phyloP scores from a whole-genome alignment of 2,329 filamentous ascomycete genomes.

The Scedosporium minutisporum region DNA sequence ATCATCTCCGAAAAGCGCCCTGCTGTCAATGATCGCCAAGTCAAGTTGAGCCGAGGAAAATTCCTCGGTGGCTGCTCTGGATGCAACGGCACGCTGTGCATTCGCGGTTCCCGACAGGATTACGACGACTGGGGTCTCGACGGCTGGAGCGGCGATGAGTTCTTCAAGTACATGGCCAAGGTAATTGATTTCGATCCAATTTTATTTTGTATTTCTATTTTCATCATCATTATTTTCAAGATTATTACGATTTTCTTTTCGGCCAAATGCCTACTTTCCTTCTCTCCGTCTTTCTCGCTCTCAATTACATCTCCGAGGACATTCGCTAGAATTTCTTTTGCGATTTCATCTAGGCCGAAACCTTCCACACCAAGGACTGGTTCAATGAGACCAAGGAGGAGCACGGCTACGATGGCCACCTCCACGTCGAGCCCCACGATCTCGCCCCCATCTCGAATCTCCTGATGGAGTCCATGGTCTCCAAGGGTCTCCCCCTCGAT shows the following conservation, averaged over 20 bases:
- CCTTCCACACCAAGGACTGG: conserved; percentile 48
- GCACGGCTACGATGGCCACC: conserved; percentile 41
- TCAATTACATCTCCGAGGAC: too few species aligned
- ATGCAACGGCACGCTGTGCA: conserved; percentile 38
- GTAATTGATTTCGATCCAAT: conserved; percentile 14
- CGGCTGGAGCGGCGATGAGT: too few species aligned
- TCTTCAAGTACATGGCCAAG: too few species aligned
- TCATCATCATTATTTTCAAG: too few species aligned
- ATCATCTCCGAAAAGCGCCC: conserved; percentile 30
- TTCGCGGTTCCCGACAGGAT: conserved; percentile 36
- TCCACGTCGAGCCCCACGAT: conserved; percentile 48
- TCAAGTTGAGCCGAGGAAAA: conserved; percentile 37
- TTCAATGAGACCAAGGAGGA: conserved; percentile 36
- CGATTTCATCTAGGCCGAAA: conserved; percentile 32
- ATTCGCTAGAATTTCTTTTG: background rate
- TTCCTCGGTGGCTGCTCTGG: conserved; percentile 40
- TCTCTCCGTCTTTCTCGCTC: too few species aligned
- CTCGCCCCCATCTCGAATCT: conserved; percentile 48
- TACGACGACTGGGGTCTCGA: conserved; percentile 23
- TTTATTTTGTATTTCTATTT: too few species aligned
- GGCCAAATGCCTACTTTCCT: too few species aligned
- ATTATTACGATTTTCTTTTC: too few species aligned
- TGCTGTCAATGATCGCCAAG: conserved; percentile 29
- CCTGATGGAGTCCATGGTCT: conserved; percentile 43
- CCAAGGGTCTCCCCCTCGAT: conserved; percentile 42